Evolutionary conservation across 441 rosid species (phyloP).

Genomic region (Theobroma grandiflorum): DNA sequence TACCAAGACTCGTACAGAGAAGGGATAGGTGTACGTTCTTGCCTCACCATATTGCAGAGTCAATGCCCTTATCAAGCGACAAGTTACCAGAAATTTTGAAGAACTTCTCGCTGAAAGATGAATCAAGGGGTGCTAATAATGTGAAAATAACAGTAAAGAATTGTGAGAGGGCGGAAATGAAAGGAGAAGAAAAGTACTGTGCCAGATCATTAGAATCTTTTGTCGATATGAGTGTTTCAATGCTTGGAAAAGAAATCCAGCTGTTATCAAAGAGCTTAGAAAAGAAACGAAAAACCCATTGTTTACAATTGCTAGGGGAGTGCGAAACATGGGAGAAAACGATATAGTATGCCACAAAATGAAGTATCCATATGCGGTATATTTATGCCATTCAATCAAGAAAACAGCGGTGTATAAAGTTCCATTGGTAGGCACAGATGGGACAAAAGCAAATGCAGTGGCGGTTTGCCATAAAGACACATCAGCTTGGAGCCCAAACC

Average conservation of each 20-base stretch:
- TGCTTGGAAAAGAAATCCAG: background rate
- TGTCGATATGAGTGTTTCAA: background rate
- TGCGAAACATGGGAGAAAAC: background rate
- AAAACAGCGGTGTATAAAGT: background rate
- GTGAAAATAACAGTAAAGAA: background rate
- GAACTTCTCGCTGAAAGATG: background rate
- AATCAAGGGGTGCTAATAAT: background rate
- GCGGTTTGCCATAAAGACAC: conserved; percentile 21
- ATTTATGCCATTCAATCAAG: conserved; percentile 10
- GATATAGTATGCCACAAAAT: conserved; percentile 8
- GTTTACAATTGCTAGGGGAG: background rate
- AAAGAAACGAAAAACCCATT: background rate
- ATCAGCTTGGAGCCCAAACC: conserved; percentile 16
- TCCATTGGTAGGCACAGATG: conserved; percentile 16
- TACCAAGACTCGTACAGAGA: background rate
- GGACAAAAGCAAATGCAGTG: conserved; percentile 7
- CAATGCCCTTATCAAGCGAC: background rate
- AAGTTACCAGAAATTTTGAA: conserved; percentile 4
- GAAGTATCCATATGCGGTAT: conserved; percentile 22
- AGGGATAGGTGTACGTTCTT: background rate
- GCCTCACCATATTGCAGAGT: background rate
- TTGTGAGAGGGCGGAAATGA: conserved; percentile 12
- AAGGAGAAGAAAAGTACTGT: conserved; percentile 21
- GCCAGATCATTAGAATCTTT: conserved; percentile 21
- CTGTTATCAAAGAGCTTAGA: background rate